phyloP scores from a whole-genome alignment of 2,329 filamentous ascomycete genomes.

The Raffaelea albimanens region DNA sequence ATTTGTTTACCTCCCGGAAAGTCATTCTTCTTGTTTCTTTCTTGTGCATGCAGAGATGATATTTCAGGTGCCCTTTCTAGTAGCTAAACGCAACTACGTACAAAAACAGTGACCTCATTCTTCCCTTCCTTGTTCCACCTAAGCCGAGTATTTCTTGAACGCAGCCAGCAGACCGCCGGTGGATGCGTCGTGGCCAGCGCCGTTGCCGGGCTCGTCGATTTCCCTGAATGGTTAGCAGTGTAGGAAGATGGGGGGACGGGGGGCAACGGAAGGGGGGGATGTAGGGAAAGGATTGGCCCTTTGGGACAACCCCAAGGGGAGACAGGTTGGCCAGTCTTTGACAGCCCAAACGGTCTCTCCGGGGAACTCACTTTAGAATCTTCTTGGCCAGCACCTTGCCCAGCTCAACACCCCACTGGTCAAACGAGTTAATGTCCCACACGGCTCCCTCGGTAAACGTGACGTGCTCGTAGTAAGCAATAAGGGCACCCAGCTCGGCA shows the following conservation, averaged over 20 bases:
- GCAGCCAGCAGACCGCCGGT: conserved; percentile 84
- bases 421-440: conserved; percentile 99
- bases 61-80: no score
- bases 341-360: no score
- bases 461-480: conserved; percentile 98
- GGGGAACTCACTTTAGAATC: no score
- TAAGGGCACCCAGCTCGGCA: conserved; percentile 83
- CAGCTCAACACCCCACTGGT: conserved; percentile 98
- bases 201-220: conserved; percentile 68
- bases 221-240: conserved; percentile 49
- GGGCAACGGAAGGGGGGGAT: conserved; percentile 14
- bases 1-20: no score
- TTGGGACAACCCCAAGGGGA: no score
- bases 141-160: conserved; percentile 65
- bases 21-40: no score
- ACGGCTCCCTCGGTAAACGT: conserved; percentile 96
- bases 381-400: conserved; percentile 95
- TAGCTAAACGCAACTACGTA: no score
- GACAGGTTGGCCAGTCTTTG: no score
- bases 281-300: no score
- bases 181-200: conserved; percentile 70
- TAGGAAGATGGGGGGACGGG: conserved; percentile 10
- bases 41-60: no score
- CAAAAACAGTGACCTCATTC: no score
- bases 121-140: not conserved